Evolutionary conservation across 441 rosid genomes (phyloP).

Genomic region (Gossypium schwendimanii): DNA sequence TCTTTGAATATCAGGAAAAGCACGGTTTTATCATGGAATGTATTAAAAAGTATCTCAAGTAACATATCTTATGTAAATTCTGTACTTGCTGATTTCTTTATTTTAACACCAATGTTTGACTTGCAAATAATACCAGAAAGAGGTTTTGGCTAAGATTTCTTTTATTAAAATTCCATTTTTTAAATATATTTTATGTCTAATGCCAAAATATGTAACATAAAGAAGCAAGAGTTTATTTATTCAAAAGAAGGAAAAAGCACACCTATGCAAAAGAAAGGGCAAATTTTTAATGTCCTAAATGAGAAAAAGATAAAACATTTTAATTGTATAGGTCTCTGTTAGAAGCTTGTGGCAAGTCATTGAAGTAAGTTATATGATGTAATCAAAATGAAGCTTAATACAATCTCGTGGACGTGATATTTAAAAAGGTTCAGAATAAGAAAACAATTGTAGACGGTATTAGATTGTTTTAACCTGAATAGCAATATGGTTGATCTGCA

Average conservation of each 20-base stretch:
- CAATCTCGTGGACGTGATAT: background rate
- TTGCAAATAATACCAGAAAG: background rate
- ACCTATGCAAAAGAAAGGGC: background rate
- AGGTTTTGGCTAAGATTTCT: background rate
- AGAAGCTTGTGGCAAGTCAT: background rate
- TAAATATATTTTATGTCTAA: background rate
- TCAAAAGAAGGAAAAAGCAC: background rate
- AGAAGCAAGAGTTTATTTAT: background rate
- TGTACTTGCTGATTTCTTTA: background rate
- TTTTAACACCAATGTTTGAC: background rate
- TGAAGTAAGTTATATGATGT: background rate
- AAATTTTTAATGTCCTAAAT: background rate
- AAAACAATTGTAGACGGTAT: background rate
- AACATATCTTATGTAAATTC: background rate
- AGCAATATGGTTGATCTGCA: background rate
- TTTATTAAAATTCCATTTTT: background rate
- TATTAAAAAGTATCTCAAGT: background rate
- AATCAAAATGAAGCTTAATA: background rate
- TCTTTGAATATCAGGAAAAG: background rate
- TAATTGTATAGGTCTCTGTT: background rate
- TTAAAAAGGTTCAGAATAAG: background rate
- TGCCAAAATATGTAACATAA: background rate
- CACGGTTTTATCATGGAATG: background rate
- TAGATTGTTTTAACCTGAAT: background rate
- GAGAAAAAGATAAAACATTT: background rate